These are phyloP conservation scores for Fusarium haematococcum DNA, from an alignment of 2,329 filamentous ascomycete genomes.

Conservation along the genomic window DNA sequence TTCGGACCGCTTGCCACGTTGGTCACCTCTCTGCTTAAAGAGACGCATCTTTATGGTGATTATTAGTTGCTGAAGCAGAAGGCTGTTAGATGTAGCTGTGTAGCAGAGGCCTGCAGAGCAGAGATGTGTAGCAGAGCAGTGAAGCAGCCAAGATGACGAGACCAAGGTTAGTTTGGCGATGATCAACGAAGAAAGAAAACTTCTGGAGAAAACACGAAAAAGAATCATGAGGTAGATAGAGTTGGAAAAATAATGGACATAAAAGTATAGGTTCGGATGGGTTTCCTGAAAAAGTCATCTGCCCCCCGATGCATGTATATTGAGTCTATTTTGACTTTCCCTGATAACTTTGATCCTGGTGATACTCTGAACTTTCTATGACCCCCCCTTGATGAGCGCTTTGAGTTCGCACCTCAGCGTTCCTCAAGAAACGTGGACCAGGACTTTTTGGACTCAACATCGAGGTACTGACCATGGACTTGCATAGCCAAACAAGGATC, in stretches of 20 bases:
- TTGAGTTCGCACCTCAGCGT: neutral
- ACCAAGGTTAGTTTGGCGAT: neutral
- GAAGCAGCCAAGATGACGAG: neutral
- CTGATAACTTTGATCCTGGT: too few relatives aligned
- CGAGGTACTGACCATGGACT: neutral
- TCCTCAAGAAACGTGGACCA: neutral
- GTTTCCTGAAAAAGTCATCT: neutral
- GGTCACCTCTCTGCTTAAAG: neutral
- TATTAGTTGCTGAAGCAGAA: neutral
- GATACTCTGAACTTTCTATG: neutral
- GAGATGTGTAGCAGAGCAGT: neutral
- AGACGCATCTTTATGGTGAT: neutral
- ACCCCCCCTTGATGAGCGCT: neutral
- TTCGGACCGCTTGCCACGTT: neutral
- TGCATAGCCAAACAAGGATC: neutral
- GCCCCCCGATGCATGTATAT: neutral
- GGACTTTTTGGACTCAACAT: neutral
- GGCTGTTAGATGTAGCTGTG: neutral
- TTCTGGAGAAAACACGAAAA: neutral
- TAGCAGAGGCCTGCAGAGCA: neutral
- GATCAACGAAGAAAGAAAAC: neutral
- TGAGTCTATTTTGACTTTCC: neutral
- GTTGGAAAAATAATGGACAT: neutral
- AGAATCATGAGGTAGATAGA: neutral
- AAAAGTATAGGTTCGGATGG: too few relatives aligned